Evolutionary conservation across 1,139 yeast genomes (phyloP).

Genomic region (Entelexis paramagnoliae): DNA sequence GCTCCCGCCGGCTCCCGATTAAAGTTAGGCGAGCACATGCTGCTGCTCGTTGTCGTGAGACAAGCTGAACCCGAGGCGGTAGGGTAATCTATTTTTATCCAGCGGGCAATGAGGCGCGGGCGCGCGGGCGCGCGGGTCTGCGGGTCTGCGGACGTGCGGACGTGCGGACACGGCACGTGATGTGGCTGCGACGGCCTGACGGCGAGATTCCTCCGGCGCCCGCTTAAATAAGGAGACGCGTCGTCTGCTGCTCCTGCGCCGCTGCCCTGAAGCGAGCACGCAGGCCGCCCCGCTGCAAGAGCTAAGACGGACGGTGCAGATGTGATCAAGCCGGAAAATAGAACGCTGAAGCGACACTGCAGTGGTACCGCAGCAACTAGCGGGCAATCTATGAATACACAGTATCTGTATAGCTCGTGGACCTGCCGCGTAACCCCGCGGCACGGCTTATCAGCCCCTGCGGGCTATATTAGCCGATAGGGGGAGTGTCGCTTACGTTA

Average conservation of each 20-base stretch:
- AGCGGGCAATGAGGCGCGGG: neutral
- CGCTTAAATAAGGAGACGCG: neutral
- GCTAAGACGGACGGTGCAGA: too few relatives aligned
- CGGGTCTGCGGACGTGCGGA: neutral
- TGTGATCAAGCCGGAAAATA: too few relatives aligned
- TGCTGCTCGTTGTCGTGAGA: neutral
- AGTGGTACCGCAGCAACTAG: too few relatives aligned
- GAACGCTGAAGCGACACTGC: too few relatives aligned
- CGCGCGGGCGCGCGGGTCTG: too few relatives aligned
- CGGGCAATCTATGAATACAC: too few relatives aligned
- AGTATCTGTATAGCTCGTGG: too few relatives aligned
- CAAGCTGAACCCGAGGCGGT: neutral
- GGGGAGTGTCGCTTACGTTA: neutral
- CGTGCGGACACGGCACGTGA: neutral
- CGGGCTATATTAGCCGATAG: neutral
- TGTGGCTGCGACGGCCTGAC: neutral
- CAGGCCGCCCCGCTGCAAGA: too few relatives aligned
- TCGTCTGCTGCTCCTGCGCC: neutral
- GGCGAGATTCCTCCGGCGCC: neutral
- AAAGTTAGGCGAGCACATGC: constrained; percentile 4
- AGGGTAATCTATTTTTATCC: neutral
- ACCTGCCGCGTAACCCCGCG: too few relatives aligned
- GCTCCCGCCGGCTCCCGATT: neutral
- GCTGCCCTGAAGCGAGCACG: too few relatives aligned
- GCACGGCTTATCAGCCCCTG: too few relatives aligned